Conservation (phyloP, 2,329 filamentous ascomycete genomes). For the Colletotrichum orbiculare region DNA sequence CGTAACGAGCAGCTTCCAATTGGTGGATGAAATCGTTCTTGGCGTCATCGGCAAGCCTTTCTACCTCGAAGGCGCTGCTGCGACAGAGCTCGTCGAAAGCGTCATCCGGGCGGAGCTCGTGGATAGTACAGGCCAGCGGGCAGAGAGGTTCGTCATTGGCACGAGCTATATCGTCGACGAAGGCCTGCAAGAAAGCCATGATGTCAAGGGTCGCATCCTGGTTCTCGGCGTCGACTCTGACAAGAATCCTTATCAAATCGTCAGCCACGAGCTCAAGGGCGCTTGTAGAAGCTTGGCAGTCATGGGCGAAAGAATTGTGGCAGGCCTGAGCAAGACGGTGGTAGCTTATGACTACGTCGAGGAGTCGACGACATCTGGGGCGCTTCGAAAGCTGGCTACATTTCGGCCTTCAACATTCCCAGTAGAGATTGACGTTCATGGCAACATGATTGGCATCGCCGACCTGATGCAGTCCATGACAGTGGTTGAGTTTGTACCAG, state of each 20-base stretch:
- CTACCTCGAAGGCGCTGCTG: slow-evolving; percentile 60
- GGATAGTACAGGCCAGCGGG: slow-evolving; percentile 63
- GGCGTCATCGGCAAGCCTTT: slow-evolving; percentile 78
- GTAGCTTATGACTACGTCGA: slow-evolving; percentile 67
- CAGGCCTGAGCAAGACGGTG: slow-evolving; percentile 90
- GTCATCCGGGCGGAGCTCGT: slow-evolving; percentile 81
- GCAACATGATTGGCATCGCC: slow-evolving; percentile 81
- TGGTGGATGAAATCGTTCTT: slow-evolving; percentile 93
- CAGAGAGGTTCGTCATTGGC: slow-evolving; percentile 90
- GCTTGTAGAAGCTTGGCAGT: slow-evolving; percentile 83
- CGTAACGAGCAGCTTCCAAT: slow-evolving; percentile 82
- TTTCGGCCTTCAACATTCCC: slow-evolving; percentile 88
- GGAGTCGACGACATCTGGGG: slow-evolving; percentile 64
- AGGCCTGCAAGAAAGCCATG: slow-evolving; percentile 58
- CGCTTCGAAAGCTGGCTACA: slow-evolving; percentile 76
- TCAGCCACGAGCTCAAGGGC: slow-evolving; percentile 77
- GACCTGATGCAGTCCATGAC: slow-evolving; percentile 95
- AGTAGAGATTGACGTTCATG: slow-evolving; percentile 80
- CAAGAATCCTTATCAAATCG: slow-evolving; percentile 77
- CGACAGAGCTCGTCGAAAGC: slow-evolving; percentile 82
- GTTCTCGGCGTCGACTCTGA: slow-evolving; percentile 85
- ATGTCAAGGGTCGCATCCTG: slow-evolving; percentile 79
- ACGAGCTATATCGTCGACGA: slow-evolving; percentile 81
- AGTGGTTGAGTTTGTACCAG: slow-evolving; percentile 76
- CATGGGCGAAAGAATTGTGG: slow-evolving; percentile 81